phyloP scores from a whole-genome alignment of 2,329 filamentous ascomycete genomes.

The Mariannaea sp. region DNA sequence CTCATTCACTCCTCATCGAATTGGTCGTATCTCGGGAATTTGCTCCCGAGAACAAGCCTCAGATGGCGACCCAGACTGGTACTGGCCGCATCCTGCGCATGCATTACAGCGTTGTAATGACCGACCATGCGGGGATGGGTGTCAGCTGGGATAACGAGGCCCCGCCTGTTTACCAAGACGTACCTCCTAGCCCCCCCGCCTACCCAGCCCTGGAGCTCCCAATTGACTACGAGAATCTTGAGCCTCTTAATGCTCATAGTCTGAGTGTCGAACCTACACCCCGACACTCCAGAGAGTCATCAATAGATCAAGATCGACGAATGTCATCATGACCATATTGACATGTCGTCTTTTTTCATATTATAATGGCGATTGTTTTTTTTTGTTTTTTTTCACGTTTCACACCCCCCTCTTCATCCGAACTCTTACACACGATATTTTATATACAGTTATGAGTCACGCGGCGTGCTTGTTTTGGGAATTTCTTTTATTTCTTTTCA shows the following conservation, averaged over 20 bases:
- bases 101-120: constrained; percentile 84
- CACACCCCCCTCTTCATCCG: neutral
- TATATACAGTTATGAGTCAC: constrained; percentile 32
- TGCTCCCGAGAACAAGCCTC: constrained; percentile 69
- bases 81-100: constrained; percentile 89
- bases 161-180: constrained; percentile 91
- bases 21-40: constrained; percentile 95
- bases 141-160: constrained; percentile 98
- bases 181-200: constrained; percentile 81
- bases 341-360: neutral
- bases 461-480: constrained; percentile 25
- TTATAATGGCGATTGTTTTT: no score
- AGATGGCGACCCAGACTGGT: constrained; percentile 80
- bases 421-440: constrained; percentile 21
- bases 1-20: constrained; percentile 87
- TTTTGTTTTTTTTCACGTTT: neutral
- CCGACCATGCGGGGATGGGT: constrained; percentile 82
- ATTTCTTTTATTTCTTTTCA: constrained; percentile 32
- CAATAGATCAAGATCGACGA: constrained; percentile 9
- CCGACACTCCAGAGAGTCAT: constrained; percentile 13
- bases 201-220: constrained; percentile 55
- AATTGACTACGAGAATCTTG: constrained; percentile 48
- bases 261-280: constrained; percentile 27
- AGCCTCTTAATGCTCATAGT: constrained; percentile 39
- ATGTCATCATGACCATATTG: constrained; percentile 19